These are phyloP conservation scores for Apiospora marii DNA, from an alignment of 2,329 filamentous ascomycete species.

Conservation along the genomic window DNA sequence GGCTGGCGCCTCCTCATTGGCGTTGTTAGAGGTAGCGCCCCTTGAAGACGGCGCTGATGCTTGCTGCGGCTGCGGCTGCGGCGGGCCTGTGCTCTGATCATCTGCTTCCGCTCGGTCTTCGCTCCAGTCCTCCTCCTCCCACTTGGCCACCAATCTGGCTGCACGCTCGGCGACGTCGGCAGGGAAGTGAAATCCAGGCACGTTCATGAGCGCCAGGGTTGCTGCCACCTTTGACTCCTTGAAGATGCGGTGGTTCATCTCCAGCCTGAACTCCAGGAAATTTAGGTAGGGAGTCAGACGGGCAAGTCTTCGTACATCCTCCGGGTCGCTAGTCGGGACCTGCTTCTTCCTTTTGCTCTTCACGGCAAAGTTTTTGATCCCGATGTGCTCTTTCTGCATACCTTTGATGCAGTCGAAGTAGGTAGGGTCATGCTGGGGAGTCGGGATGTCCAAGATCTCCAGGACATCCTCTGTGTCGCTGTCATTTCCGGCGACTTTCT, in stretches of 20 bases:
- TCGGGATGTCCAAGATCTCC: neutral
- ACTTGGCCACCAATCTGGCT: constrained; percentile 30
- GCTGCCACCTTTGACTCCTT: constrained; percentile 10
- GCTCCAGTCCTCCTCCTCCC: constrained; percentile 37
- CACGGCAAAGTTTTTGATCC: neutral
- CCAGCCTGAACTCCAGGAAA: constrained; percentile 3
- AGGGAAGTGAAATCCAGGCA: constrained; percentile 30
- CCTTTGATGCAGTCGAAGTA: neutral
- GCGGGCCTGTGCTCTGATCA: constrained; percentile 10
- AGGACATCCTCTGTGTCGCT: neutral
- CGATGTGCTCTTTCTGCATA: neutral
- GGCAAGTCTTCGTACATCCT: constrained; percentile 3
- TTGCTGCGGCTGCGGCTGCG: constrained; percentile 9
- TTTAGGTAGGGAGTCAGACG: neutral
- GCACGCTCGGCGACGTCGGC: constrained; percentile 30
- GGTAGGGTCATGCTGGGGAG: neutral
- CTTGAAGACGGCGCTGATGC: neutral
- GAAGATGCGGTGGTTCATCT: neutral
- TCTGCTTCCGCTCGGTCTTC: constrained; percentile 29
- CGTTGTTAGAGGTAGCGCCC: neutral
- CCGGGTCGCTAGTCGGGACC: neutral
- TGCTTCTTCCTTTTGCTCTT: neutral
- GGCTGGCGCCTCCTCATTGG: constrained; percentile 23
- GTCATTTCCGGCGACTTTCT: neutral
- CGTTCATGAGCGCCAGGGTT: constrained; percentile 21